A percentile compares a stretch with the other conserved stretches of the same genome.
These are phyloP conservation scores for Erysimum pusillum DNA, from an alignment of 441 rosid species.

Conservation along the genomic window DNA sequence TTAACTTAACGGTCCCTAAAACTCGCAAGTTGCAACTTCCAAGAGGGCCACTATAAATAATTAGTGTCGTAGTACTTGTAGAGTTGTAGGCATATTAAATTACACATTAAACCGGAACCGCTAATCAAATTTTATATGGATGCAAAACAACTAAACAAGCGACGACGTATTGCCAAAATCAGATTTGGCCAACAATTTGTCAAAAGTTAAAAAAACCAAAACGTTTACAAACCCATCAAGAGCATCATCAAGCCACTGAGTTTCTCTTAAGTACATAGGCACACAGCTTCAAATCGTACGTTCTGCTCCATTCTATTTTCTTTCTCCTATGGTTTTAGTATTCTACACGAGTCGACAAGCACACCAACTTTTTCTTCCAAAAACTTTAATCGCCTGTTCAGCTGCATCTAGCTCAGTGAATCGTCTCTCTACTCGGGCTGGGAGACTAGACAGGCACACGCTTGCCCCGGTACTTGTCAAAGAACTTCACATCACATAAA, in stretches of 20 bases:
- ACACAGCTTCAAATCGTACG: slow-evolving; percentile 33
- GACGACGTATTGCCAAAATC: background rate
- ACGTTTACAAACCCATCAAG: slow-evolving; percentile 33
- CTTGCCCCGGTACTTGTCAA: slow-evolving; percentile 53
- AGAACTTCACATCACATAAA: slow-evolving; percentile 39
- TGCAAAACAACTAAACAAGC: background rate
- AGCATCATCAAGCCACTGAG: slow-evolving; percentile 23
- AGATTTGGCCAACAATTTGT: background rate
- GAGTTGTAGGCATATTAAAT: no score
- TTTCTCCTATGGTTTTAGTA: slow-evolving; percentile 36
- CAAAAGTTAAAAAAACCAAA: slow-evolving; percentile 7
- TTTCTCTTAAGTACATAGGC: slow-evolving; percentile 27
- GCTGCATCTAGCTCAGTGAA: slow-evolving; percentile 36
- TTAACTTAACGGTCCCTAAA: slow-evolving; percentile 7
- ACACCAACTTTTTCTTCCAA: slow-evolving; percentile 35
- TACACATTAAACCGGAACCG: slow-evolving; percentile 6
- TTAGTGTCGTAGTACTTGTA: background rate
- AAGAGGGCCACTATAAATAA: background rate
- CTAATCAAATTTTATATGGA: background rate
- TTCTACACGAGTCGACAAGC: slow-evolving; percentile 37
- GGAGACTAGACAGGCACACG: slow-evolving; percentile 47
- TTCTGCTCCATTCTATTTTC: slow-evolving; percentile 35
- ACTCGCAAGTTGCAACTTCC: background rate
- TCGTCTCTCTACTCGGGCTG: slow-evolving; percentile 4
- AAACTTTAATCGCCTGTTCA: slow-evolving; percentile 11